Conservation (phyloP, 2,329 filamentous ascomycete species). For the Fusarium miscanthi region DNA sequence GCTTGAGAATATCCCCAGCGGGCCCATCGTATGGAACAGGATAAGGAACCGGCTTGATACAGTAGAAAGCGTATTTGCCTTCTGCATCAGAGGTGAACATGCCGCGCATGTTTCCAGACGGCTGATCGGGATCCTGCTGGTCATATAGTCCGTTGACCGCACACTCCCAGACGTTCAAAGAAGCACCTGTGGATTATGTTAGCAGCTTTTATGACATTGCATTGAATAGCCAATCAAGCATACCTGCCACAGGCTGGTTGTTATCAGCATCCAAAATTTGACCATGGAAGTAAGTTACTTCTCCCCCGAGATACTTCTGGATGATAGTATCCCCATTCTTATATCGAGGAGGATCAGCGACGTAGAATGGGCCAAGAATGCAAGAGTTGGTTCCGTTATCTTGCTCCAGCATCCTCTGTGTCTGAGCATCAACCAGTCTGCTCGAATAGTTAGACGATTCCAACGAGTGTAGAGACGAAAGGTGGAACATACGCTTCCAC, state of each 20-base stretch:
- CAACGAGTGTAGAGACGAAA: accelerated
- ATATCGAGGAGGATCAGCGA: neutral
- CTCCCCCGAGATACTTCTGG: neutral
- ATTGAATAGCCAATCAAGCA: accelerated
- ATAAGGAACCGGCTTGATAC: neutral
- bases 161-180: neutral
- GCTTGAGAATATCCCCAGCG: neutral
- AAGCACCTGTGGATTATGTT: neutral
- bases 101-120: neutral
- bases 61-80: neutral
- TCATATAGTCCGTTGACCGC: neutral
- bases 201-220: accelerated
- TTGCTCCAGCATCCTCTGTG: neutral
- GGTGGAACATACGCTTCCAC: neutral
- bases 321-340: neutral
- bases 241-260: neutral
- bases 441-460: neutral
- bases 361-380: neutral
- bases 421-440: neutral
- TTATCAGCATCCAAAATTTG: neutral
- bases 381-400: neutral
- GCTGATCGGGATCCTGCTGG: neutral
- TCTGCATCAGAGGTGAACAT: neutral
- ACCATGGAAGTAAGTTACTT: neutral
- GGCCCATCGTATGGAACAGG: neutral